Evolutionary conservation across 768 basidiomycete species (phyloP).

Genomic region (Leucocoprinus leucothites): DNA sequence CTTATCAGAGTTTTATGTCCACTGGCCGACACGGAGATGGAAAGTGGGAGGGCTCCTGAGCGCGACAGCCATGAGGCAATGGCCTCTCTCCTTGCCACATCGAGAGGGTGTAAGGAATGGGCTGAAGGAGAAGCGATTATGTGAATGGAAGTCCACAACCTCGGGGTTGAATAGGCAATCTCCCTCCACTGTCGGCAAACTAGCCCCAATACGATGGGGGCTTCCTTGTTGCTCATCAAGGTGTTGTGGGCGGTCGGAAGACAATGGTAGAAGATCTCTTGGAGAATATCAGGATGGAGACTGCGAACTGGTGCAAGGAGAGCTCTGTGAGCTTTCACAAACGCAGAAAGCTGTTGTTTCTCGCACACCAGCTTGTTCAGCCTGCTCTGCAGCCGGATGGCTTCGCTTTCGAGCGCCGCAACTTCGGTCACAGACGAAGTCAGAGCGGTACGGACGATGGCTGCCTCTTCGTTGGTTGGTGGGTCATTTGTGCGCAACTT

Average conservation of each 20-base stretch:
- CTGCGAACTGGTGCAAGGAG: constrained; percentile 16
- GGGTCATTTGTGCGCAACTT: background rate
- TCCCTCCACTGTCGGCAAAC: constrained; percentile 21
- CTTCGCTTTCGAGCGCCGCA: background rate
- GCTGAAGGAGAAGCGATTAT: constrained; percentile 12
- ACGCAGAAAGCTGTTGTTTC: background rate
- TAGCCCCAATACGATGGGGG: constrained; percentile 19
- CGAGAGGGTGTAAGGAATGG: background rate
- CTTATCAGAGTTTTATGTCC: background rate
- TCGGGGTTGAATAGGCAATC: constrained; percentile 19
- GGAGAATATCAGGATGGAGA: constrained; percentile 17
- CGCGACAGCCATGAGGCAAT: constrained; percentile 9
- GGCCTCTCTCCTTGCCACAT: background rate
- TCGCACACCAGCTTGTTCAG: background rate
- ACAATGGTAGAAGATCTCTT: constrained; percentile 19
- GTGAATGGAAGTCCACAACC: constrained; percentile 22
- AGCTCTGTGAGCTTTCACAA: background rate
- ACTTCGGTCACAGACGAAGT: background rate
- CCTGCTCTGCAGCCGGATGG: background rate
- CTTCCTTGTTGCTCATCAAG: constrained; percentile 11
- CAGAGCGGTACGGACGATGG: background rate
- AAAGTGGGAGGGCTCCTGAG: constrained; percentile 10
- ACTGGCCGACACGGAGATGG: constrained; percentile 2
- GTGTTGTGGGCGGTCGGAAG: constrained; percentile 17
- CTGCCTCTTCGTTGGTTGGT: background rate